These are phyloP conservation scores for Scheffersomyces insectosa DNA, from an alignment of 1,139 yeast species.

Conservation along the genomic window DNA sequence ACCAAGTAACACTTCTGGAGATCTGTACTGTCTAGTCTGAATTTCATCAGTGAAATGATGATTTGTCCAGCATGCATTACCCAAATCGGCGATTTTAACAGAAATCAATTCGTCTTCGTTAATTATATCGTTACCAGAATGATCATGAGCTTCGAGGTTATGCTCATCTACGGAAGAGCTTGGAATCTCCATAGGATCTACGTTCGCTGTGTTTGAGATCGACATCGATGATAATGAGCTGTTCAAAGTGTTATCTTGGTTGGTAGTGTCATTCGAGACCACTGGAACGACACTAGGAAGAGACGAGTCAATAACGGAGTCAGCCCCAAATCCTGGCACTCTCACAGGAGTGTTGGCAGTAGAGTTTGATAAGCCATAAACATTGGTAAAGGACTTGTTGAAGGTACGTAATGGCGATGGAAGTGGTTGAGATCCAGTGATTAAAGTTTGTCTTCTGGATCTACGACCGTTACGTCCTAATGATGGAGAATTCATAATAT, in stretches of 20 bases:
- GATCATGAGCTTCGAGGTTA: conserved; percentile 2
- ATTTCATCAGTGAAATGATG: conserved; percentile 54
- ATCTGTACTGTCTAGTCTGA: conserved; percentile 50
- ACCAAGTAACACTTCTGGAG: conserved; percentile 50
- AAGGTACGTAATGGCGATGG: conserved; percentile 64
- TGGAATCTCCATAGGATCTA: conserved; percentile 27
- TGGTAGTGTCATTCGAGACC: background rate
- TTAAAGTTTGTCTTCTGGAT: conserved; percentile 70
- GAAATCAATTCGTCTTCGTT: conserved; percentile 50
- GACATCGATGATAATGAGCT: conserved; percentile 47
- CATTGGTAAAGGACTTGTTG: conserved; percentile 31
- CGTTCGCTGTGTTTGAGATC: conserved; percentile 29
- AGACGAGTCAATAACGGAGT: background rate
- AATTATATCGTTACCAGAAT: conserved; percentile 20
- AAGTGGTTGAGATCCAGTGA: conserved; percentile 84
- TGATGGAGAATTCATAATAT: conserved; percentile 30
- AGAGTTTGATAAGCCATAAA: conserved; percentile 39
- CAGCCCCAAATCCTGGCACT: conserved; percentile 11
- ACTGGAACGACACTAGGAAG: background rate
- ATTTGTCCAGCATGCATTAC: conserved; percentile 51
- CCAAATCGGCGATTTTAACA: conserved; percentile 52
- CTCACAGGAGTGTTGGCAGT: conserved; percentile 45
- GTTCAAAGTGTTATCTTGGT: conserved; percentile 22
- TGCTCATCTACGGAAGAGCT: conserved; percentile 11
- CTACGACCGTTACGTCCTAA: conserved; percentile 52